Percentiles rank a stretch among this genome's conserved stretches.
Evolutionary conservation across 192 early-diverging fungal species (phyloP).

Genomic region (Umbelopsis sp.): DNA sequence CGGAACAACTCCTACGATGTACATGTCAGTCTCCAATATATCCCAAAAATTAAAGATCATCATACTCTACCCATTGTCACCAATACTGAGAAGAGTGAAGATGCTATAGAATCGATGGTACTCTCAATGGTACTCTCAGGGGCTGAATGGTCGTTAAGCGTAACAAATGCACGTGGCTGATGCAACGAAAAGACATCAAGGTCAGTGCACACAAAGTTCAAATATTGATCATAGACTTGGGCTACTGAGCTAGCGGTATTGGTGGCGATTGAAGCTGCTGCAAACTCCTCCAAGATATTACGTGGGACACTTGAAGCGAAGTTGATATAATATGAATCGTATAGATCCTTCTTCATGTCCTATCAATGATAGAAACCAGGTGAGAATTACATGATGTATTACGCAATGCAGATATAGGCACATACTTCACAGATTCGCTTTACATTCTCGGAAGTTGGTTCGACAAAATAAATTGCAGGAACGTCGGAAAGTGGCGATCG

Average conservation of each 20-base stretch:
- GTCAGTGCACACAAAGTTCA: slow-evolving; percentile 93
- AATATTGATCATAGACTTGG: slow-evolving; percentile 96
- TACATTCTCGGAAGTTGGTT: slow-evolving; percentile 89
- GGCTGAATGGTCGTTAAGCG: slow-evolving; percentile 82
- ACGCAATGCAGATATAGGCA: neutral
- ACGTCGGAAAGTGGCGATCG: slow-evolving; percentile 93
- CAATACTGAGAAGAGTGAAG: slow-evolving; percentile 85
- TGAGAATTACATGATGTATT: neutral
- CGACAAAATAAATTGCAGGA: slow-evolving; percentile 94
- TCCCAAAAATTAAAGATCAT: neutral
- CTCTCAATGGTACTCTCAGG: slow-evolving; percentile 80
- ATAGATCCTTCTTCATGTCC: slow-evolving; percentile 88
- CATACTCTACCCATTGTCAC: slow-evolving; percentile 73
- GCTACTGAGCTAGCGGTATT: slow-evolving; percentile 80
- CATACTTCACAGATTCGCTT: slow-evolving; percentile 75
- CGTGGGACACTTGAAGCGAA: slow-evolving; percentile 89
- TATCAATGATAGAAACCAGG: slow-evolving; percentile 24
- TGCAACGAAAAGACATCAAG: slow-evolving; percentile 91
- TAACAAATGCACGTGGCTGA: slow-evolving; percentile 75
- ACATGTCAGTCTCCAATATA: neutral
- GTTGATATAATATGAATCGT: slow-evolving; percentile 97
- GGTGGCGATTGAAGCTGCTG: slow-evolving; percentile 74
- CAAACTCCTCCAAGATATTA: slow-evolving; percentile 90
- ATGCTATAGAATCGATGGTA: slow-evolving; percentile 80
- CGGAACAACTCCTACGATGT: slow-evolving; percentile 70